A percentile compares a stretch with the other conserved stretches of the same genome.
Conservation (phyloP, 768 basidiomycete genomes). For the Tricholoma saponaceum region DNA sequence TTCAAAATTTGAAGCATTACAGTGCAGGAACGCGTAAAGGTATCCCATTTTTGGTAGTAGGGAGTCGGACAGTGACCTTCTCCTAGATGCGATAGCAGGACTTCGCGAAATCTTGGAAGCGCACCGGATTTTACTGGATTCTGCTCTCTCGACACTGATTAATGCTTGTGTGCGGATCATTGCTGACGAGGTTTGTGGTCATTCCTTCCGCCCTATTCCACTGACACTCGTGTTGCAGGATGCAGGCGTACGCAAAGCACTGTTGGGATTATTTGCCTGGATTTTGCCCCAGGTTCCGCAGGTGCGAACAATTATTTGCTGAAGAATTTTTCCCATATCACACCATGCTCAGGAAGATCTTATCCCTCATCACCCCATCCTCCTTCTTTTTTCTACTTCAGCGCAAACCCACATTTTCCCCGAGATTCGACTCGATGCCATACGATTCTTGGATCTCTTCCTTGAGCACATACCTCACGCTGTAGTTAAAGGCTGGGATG, state of each 20-base stretch:
- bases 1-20: constrained; percentile 81
- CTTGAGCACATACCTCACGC: constrained; percentile 65
- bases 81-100: constrained; percentile 67
- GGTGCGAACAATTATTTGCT: constrained; percentile 20
- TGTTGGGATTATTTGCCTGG: constrained; percentile 71
- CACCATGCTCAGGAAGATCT: constrained; percentile 52
- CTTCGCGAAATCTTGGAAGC: constrained; percentile 67
- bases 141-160: constrained; percentile 52
- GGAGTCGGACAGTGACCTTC: neutral
- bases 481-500: constrained; percentile 67
- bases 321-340: neutral
- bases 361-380: constrained; percentile 64
- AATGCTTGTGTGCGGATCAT: constrained; percentile 67
- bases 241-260: constrained; percentile 66
- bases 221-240: constrained; percentile 48
- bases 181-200: constrained; percentile 66
- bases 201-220: neutral
- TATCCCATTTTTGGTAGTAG: constrained; percentile 15
- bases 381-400: constrained; percentile 85
- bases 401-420: constrained; percentile 95
- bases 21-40: constrained; percentile 75
- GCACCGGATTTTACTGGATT: constrained; percentile 51
- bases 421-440: constrained; percentile 87
- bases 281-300: constrained; percentile 57
- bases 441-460: constrained; percentile 74